Evolutionary conservation across 768 basidiomycete genomes (phyloP).

Genomic region (Dioszegia hungarica): DNA sequence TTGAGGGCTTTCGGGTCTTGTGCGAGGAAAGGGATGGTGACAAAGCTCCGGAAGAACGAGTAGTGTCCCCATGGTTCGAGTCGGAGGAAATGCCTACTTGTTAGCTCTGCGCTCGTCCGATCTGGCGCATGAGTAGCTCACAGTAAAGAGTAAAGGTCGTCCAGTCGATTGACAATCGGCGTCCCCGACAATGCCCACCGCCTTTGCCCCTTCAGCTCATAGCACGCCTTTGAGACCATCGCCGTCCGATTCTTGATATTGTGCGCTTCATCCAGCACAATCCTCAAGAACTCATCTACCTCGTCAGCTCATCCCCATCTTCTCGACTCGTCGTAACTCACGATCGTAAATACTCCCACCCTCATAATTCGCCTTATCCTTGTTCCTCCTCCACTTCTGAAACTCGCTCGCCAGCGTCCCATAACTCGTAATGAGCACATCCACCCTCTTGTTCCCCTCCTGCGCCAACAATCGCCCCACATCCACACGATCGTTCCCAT

Average conservation of each 20-base stretch:
- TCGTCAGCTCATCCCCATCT: background rate
- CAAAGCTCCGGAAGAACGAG: slow-evolving; percentile 77
- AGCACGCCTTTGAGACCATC: slow-evolving; percentile 57
- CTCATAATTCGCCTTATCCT: slow-evolving; percentile 67
- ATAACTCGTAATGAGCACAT: slow-evolving; percentile 87
- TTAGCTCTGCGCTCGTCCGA: slow-evolving; percentile 5
- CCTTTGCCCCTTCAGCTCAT: slow-evolving; percentile 69
- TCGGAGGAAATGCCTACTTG: slow-evolving; percentile 46
- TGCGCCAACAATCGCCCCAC: slow-evolving; percentile 56
- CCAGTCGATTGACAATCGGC: slow-evolving; percentile 88
- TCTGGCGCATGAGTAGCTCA: too few relatives aligned
- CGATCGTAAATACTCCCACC: slow-evolving; percentile 44
- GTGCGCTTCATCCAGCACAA: slow-evolving; percentile 75
- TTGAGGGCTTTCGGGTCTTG: slow-evolving; percentile 89
- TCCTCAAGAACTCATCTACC: slow-evolving; percentile 37
- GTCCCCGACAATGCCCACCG: slow-evolving; percentile 95
- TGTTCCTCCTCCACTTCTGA: slow-evolving; percentile 46
- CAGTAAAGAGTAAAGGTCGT: slow-evolving; percentile 82
- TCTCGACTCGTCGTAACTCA: slow-evolving; percentile 16
- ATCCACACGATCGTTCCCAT: slow-evolving; percentile 78
- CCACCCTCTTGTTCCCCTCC: slow-evolving; percentile 58
- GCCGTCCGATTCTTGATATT: slow-evolving; percentile 77
- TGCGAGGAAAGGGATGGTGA: slow-evolving; percentile 84
- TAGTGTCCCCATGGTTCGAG: slow-evolving; percentile 51
- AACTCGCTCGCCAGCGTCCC: slow-evolving; percentile 87